Base-by-base conservation (phyloP, 768 basidiomycete species). In the Lentinula guzmanii region DNA sequence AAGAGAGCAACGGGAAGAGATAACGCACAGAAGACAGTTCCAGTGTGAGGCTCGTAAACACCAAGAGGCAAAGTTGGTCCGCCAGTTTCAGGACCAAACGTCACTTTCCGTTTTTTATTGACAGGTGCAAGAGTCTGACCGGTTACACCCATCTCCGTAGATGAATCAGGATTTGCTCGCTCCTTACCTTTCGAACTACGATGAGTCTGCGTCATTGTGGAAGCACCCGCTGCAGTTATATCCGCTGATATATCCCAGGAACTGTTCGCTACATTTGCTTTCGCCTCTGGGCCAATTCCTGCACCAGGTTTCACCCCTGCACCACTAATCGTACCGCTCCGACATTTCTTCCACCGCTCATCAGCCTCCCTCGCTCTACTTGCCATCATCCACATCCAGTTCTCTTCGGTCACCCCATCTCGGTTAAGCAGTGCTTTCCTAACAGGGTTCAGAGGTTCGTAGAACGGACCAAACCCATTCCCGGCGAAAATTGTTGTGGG, bases 401-500 rank as follows among this genome's bases (percentile, higher is more conserved):
- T 96, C 66, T 95, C 90, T 69, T 86, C 88, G 39, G 82, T 86
- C 9, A 96, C 82, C 0, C 93, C 91, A 62, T 91, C 89, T n/a
- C 90, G 79, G 48, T 84, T 81, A 60, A 95, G 71, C 68, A 89
- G 71, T 28, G 88, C 86, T 74, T 95, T 93, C 67, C 91, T 82
- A 62, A 94, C 91, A 0, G 89, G 88, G 64, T 90, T 91, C 62
- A 93, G 76, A 0, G 92, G 93, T 1, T 92, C 92, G 66, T 93
- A 91, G 72, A 86, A 96, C 0, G 95, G 93, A 2, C 93, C 92
- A 78, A 86, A 83, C 0, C 95, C 95, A 15, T 80, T 80, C 0
- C 83, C 83, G 16, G 91, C 95, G 66, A 97, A 98, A 48, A 95
- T 83, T 0, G 96, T 98, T 1, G 95, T 96, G 0, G 94, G 91